Percentiles rank a stretch among this genome's conserved stretches.
phyloP scores from a whole-genome alignment of 2,329 filamentous ascomycete species.

The Xylariaceae sp. region DNA sequence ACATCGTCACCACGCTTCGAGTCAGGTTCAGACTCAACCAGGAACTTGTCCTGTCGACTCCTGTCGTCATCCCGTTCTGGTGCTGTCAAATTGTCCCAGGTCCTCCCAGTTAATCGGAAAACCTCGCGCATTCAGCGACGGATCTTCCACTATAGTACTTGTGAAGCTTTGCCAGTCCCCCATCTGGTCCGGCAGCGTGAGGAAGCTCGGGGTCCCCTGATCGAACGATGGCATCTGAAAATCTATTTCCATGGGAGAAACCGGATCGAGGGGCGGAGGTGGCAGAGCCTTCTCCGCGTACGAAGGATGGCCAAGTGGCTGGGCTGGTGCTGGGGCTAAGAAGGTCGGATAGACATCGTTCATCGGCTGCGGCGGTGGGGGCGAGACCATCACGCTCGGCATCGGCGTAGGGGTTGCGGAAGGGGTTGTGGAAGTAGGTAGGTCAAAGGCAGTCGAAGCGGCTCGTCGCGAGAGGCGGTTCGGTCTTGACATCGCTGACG shows the following conservation, averaged over 20 bases:
- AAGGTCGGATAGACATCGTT: background rate
- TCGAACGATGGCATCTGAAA: slow-evolving; percentile 12
- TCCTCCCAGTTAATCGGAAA: slow-evolving; percentile 24
- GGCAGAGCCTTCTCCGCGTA: slow-evolving; percentile 22
- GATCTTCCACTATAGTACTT: slow-evolving; percentile 22
- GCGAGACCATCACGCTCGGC: slow-evolving; percentile 6
- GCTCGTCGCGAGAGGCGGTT: slow-evolving; percentile 11
- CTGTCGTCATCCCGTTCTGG: slow-evolving; percentile 1
- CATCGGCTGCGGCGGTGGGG: slow-evolving; percentile 1
- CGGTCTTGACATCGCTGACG: slow-evolving; percentile 17
- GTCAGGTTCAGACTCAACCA: too few relatives aligned
- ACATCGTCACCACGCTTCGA: too few relatives aligned
- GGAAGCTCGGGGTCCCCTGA: slow-evolving; percentile 6
- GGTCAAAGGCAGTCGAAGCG: slow-evolving; percentile 9
- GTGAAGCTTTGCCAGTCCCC: slow-evolving; percentile 26
- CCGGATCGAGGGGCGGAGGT: slow-evolving; percentile 22
- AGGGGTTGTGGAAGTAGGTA: slow-evolving; percentile 2
- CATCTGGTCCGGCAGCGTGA: slow-evolving; percentile 21
- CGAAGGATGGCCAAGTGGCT: slow-evolving; percentile 7
- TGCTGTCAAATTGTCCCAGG: slow-evolving; percentile 14
- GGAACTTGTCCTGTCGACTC: too few relatives aligned
- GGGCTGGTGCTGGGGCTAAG: slow-evolving; percentile 5
- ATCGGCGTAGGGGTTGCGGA: slow-evolving; percentile 1
- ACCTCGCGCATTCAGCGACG: slow-evolving; percentile 6
- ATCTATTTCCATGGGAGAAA: slow-evolving; percentile 23